Evolutionary conservation across 2,329 filamentous ascomycete genomes (phyloP).

Genomic region (Emericellopsis cladophorae): DNA sequence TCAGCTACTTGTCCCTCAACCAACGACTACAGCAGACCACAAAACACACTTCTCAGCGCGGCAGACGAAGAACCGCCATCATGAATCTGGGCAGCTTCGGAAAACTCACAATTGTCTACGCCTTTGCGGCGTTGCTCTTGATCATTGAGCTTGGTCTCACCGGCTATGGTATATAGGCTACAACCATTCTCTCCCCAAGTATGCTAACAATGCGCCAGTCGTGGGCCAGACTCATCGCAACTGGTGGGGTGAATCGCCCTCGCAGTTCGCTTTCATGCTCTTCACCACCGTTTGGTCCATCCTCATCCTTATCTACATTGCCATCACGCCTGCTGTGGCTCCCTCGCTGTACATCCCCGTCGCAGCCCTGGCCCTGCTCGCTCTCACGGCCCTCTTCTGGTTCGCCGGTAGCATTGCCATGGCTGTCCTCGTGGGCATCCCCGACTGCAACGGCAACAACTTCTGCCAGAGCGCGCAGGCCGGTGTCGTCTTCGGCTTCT

Average conservation of each 20-base stretch:
- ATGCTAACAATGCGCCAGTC: conserved; percentile 5
- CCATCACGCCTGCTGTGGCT: conserved; percentile 52
- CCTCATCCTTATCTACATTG: conserved; percentile 57
- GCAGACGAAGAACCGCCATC: not conserved
- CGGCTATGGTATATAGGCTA: conserved; percentile 47
- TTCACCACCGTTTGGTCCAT: conserved; percentile 70
- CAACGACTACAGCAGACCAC: not conserved
- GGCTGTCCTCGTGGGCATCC: conserved; percentile 49
- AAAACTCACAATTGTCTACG: conserved; percentile 51
- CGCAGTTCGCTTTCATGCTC: conserved; percentile 62
- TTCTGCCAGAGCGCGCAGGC: conserved; percentile 51
- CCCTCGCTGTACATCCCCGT: conserved; percentile 48
- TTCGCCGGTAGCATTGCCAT: conserved; percentile 75
- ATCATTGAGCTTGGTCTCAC: conserved; percentile 66
- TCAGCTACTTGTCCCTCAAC: too few relatives aligned
- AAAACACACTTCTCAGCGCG: not conserved
- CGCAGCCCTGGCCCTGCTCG: conserved; percentile 54
- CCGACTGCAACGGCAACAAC: conserved; percentile 35
- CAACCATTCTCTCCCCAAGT: not conserved
- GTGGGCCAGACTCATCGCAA: conserved; percentile 5
- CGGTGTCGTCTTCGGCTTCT: conserved; percentile 52
- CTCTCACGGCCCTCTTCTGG: conserved; percentile 75
- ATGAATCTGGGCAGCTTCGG: conserved; percentile 17
- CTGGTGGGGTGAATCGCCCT: conserved; percentile 23
- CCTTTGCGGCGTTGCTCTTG: conserved; percentile 53